Conservation (phyloP, 2,329 filamentous ascomycete species). For the Sporothrix globosa region DNA sequence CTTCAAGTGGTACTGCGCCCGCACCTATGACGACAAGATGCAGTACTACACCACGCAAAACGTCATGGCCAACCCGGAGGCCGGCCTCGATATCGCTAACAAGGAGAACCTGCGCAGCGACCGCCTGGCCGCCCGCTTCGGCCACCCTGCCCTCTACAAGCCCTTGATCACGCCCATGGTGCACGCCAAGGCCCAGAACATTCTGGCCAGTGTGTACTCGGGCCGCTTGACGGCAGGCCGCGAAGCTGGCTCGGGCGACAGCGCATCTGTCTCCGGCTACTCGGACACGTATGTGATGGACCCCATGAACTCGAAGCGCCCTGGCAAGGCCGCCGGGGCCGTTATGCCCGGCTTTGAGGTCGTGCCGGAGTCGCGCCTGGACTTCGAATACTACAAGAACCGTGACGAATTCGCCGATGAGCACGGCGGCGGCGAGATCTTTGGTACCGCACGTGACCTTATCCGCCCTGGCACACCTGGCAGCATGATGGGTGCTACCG, state of each 20-base stretch:
- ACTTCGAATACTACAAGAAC: slow-evolving; percentile 92
- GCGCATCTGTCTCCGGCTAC: slow-evolving; percentile 68
- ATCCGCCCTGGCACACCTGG: slow-evolving; percentile 65
- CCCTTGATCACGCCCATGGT: slow-evolving; percentile 95
- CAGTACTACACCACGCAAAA: slow-evolving; percentile 76
- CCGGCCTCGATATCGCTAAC: slow-evolving; percentile 50
- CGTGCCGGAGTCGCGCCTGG: slow-evolving; percentile 81
- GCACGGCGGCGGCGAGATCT: slow-evolving; percentile 75
- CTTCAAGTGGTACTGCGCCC: slow-evolving; percentile 86
- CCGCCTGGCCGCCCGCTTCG: slow-evolving; percentile 76
- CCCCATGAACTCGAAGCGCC: slow-evolving; percentile 72
- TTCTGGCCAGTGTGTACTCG: slow-evolving; percentile 82
- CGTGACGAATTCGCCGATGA: slow-evolving; percentile 84
- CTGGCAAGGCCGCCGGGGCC: slow-evolving; percentile 42
- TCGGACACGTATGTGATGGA: slow-evolving; percentile 82
- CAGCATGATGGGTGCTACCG: slow-evolving; percentile 50
- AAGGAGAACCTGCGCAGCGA: slow-evolving; percentile 63
- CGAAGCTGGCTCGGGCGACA: slow-evolving; percentile 59
- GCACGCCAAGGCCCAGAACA: slow-evolving; percentile 82
- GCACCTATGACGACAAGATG: slow-evolving; percentile 75
- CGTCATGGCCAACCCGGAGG: slow-evolving; percentile 52
- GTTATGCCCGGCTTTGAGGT: slow-evolving; percentile 79
- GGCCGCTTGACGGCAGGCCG: slow-evolving; percentile 74
- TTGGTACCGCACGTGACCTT: slow-evolving; percentile 62
- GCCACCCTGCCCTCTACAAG: slow-evolving; percentile 87